phyloP scores from a whole-genome alignment of 805 yeast genomes.

The Blastobotrys americana region DNA sequence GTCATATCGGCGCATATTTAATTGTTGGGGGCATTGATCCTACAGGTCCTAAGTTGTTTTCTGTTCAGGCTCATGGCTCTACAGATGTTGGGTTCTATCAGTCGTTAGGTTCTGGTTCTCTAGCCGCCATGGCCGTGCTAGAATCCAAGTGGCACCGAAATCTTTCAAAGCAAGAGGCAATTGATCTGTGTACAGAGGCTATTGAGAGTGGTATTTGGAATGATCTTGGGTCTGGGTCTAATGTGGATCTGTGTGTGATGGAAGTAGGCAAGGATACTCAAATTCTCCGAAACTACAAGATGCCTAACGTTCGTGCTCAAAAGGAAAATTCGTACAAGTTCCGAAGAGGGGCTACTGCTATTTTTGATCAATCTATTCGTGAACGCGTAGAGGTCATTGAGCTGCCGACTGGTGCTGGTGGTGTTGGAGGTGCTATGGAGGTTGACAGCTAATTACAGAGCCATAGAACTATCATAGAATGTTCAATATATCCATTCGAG shows the following conservation, averaged over 20 bases:
- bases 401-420: slow-evolving; percentile 31
- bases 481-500: too few species aligned
- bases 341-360: slow-evolving; percentile 89
- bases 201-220: slow-evolving; percentile 98
- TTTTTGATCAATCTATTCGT: slow-evolving; percentile 60
- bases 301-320: slow-evolving; percentile 80
- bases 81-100: slow-evolving; percentile 93
- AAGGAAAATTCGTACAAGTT: slow-evolving; percentile 82
- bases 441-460: slow-evolving; percentile 40
- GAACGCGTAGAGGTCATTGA: slow-evolving; percentile 64
- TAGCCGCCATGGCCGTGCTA: slow-evolving; percentile 97
- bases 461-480: too few species aligned
- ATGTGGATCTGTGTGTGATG: slow-evolving; percentile 96
- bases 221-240: slow-evolving; percentile 97
- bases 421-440: slow-evolving; percentile 43
- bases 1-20: slow-evolving; percentile 93
- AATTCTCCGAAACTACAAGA: slow-evolving; percentile 75
- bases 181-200: slow-evolving; percentile 82
- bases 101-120: slow-evolving; percentile 91
- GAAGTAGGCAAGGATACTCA: slow-evolving; percentile 74
- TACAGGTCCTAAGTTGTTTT: slow-evolving; percentile 86
- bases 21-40: slow-evolving; percentile 98
- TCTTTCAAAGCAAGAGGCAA: slow-evolving; percentile 82
- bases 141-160: slow-evolving; percentile 81
- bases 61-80: slow-evolving; percentile 96